A percentile compares a stretch with the other conserved stretches of the same genome.
phyloP scores from a whole-genome alignment of 345 rosid species.

The Nephelium lappaceum region DNA sequence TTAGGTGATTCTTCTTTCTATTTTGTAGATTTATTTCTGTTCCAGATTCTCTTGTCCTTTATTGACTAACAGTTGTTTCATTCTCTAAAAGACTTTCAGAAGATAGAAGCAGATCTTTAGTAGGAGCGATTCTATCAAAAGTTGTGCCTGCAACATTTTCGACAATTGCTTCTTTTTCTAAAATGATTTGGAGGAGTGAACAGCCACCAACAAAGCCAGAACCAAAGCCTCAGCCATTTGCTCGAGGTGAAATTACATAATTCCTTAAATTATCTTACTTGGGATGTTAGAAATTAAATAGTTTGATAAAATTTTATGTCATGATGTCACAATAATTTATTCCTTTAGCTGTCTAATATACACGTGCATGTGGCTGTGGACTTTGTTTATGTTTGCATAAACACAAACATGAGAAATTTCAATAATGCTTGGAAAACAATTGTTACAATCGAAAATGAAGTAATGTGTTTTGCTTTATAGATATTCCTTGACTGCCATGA shows the following conservation, averaged over 20 bases:
- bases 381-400: not conserved
- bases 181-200: slow-evolving; percentile 90
- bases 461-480: not conserved
- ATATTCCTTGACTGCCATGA: no score
- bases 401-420: not conserved
- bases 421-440: not conserved
- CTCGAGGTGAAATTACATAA: slow-evolving; percentile 59
- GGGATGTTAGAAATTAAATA: not conserved
- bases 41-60: slow-evolving; percentile 5
- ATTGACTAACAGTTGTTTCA: slow-evolving; percentile 15
- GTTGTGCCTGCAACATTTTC: slow-evolving; percentile 94
- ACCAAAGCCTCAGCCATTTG: slow-evolving; percentile 79
- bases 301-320: no score
- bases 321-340: not conserved
- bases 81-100: slow-evolving; percentile 77
- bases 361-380: not conserved
- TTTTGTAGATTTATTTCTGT: not conserved
- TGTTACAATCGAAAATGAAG: not conserved
- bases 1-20: not conserved
- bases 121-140: slow-evolving; percentile 89
- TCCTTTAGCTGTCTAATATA: not conserved
- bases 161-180: slow-evolving; percentile 86
- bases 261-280: slow-evolving; percentile 2
- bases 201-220: slow-evolving; percentile 57
- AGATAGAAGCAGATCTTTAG: slow-evolving; percentile 81